Evolutionary conservation across 176 grass and related monocot genomes (phyloP).

Genomic region (Musa itinerans): DNA sequence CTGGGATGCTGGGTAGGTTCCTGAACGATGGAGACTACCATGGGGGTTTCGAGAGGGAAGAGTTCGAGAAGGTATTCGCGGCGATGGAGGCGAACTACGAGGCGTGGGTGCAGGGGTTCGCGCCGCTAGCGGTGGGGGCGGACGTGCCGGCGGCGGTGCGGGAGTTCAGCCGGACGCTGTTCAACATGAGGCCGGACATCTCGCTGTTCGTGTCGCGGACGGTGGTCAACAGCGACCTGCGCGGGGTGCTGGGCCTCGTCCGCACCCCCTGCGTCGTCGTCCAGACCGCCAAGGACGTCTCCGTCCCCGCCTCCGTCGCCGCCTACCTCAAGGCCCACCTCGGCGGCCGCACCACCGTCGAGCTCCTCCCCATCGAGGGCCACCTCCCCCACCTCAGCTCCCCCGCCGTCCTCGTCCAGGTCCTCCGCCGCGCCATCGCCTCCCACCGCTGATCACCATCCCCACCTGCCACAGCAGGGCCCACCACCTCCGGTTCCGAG

Average conservation of each 20-base stretch:
- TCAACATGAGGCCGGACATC: constrained; percentile 99
- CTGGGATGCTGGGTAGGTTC: constrained; percentile 35
- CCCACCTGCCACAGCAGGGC: neutral
- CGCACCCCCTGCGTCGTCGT: constrained; percentile 63
- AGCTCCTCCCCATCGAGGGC: constrained; percentile 66
- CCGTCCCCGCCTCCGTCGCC: constrained; percentile 72
- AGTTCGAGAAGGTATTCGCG: constrained; percentile 69
- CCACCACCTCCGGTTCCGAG: neutral
- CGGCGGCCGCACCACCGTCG: constrained; percentile 65
- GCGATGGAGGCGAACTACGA: constrained; percentile 86
- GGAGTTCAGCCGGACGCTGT: constrained; percentile 98
- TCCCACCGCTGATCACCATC: constrained; percentile 20
- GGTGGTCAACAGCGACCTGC: constrained; percentile 80
- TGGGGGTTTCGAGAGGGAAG: constrained; percentile 75
- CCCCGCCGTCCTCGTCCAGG: constrained; percentile 57
- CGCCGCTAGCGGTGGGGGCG: constrained; percentile 79
- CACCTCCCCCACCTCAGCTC: constrained; percentile 95
- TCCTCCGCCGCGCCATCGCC: constrained; percentile 60
- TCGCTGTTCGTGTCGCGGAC: constrained; percentile 82
- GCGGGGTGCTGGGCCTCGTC: constrained; percentile 58
- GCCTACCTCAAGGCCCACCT: constrained; percentile 61
- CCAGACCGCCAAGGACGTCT: constrained; percentile 84
- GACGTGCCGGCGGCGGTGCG: constrained; percentile 86
- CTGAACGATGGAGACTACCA: constrained; percentile 80
- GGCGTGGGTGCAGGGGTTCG: constrained; percentile 86